A percentile compares a stretch with the other conserved stretches of the same genome.
Evolutionary conservation across 2,329 filamentous ascomycete genomes (phyloP).

Genomic region (Clarireedia sp.): DNA sequence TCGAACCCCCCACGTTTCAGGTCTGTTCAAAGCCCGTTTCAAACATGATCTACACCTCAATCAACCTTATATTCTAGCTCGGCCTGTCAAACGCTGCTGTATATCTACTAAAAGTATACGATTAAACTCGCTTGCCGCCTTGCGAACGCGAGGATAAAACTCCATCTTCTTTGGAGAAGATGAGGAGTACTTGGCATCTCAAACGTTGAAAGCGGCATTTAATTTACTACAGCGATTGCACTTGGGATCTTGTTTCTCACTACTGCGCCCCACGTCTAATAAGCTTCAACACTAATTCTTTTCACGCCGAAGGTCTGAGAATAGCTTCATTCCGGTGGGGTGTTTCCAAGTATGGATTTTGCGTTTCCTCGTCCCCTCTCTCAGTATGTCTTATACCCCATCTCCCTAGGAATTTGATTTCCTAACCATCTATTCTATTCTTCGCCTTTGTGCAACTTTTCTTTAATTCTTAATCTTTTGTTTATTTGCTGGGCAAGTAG

Average conservation of each 20-base stretch:
- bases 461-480: background rate
- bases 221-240: too few species aligned
- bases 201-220: too few species aligned
- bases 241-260: background rate
- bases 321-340: background rate
- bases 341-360: slow-evolving; percentile 1
- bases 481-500: slow-evolving; percentile 7
- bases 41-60: background rate
- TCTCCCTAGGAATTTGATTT: background rate
- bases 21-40: background rate
- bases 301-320: background rate
- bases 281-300: too few species aligned
- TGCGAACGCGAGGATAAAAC: background rate
- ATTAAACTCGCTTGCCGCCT: too few species aligned
- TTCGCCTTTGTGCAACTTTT: background rate
- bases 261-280: background rate
- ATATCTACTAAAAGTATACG: background rate
- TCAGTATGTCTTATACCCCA: background rate
- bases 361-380: background rate
- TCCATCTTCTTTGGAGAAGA: background rate
- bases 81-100: background rate
- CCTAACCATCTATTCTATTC: background rate
- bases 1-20: background rate
- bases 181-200: too few species aligned
- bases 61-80: slow-evolving; percentile 1